Evolutionary conservation across 345 rosid genomes (phyloP).

Genomic region (rapeseed (Brassica napus)): Da-Ae NC_063451.1:36054001-36054500

Average conservation of each 20-base stretch:
- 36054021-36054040: too few species aligned
- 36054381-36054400: conserved; percentile 88
- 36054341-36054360: conserved; percentile 40
- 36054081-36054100: background rate
- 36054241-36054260: too few species aligned
- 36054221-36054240: too few species aligned
- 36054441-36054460: conserved; percentile 46
- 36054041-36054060: too few species aligned
- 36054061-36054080: too few species aligned
- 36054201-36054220: too few species aligned
- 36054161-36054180: too few species aligned
- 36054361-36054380: conserved; percentile 83
- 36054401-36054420: conserved; percentile 76
- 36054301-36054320: background rate
- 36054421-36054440: conserved; percentile 59
- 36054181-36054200: too few species aligned
- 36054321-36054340: conserved; percentile 1
- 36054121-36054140: too few species aligned
- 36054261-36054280: background rate
- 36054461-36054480: conserved; percentile 7
- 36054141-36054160: too few species aligned
- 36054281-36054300: background rate
- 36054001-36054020: too few species aligned
- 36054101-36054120: too few species aligned
- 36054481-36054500: conserved; percentile 7